These are phyloP conservation scores for Solanum megistacrolobum DNA, from an alignment of 257 asterid species.

Conservation along the genomic window DNA sequence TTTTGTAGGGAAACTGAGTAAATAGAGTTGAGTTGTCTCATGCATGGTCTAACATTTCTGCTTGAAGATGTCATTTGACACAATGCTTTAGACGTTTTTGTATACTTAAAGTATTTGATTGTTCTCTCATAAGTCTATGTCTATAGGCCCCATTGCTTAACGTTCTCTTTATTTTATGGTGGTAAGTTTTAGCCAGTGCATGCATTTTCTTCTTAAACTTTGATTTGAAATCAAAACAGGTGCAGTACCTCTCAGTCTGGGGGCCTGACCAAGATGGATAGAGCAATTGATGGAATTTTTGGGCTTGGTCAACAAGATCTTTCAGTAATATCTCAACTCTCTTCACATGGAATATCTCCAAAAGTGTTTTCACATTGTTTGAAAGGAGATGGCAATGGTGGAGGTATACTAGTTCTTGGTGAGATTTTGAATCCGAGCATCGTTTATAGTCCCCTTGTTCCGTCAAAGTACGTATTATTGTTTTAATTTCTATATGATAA, in stretches of 20 bases:
- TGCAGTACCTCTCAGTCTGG: slow-evolving; percentile 80
- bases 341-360: slow-evolving; percentile 69
- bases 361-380: slow-evolving; percentile 81
- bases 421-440: slow-evolving; percentile 81
- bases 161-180: neutral
- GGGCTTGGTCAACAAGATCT: slow-evolving; percentile 77
- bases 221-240: slow-evolving; percentile 29
- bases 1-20: neutral
- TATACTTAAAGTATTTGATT: neutral
- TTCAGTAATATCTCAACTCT: slow-evolving; percentile 70
- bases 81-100: neutral
- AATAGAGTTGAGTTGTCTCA: neutral
- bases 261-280: slow-evolving; percentile 67
- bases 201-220: neutral
- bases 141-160: neutral
- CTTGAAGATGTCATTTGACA: neutral
- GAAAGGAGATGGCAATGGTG: slow-evolving; percentile 83
- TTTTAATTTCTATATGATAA: slow-evolving; percentile 5
- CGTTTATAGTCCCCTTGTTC: slow-evolving; percentile 90
- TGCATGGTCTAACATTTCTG: neutral
- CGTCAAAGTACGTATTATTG: slow-evolving; percentile 68
- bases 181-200: neutral
- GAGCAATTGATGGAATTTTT: slow-evolving; percentile 87
- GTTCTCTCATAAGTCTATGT: neutral
- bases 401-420: slow-evolving; percentile 89